Percentiles rank a stretch among this genome's conserved stretches.
Evolutionary conservation across 225 moss, liverwort and hornwort genomes (phyloP).

Genomic region (Anthoceros angustus): DNA sequence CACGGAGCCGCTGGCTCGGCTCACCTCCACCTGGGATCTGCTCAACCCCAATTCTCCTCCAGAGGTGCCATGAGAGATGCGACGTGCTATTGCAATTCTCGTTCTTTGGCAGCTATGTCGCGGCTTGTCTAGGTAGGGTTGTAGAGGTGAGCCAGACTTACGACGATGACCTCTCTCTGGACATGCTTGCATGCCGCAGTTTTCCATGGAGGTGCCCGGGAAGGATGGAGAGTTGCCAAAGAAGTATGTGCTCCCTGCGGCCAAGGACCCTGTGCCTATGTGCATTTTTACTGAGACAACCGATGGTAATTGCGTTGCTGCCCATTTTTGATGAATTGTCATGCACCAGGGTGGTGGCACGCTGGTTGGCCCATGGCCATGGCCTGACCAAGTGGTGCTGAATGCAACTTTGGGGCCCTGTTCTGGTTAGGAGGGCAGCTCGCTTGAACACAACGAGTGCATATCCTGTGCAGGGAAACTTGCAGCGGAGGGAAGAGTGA

Average conservation of each 20-base stretch:
- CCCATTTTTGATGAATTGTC: neutral
- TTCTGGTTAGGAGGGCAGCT: too few species aligned
- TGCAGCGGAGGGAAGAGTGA: conserved; percentile 95
- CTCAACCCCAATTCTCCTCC: conserved; percentile 43
- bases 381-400: too few species aligned
- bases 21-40: conserved; percentile 66
- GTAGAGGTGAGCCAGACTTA: too few species aligned
- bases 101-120: neutral
- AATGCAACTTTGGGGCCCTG: too few species aligned
- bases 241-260: conserved; percentile 56
- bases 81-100: conserved; percentile 13
- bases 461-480: conserved; percentile 96
- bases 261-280: conserved; percentile 91
- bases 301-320: conserved; percentile 33
- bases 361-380: neutral
- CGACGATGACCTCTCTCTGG: too few species aligned
- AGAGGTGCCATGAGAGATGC: neutral
- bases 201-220: conserved; percentile 53
- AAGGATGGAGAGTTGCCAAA: conserved; percentile 66
- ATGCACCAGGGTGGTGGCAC: neutral
- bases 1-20: conserved; percentile 38
- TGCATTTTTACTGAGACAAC: conserved; percentile 80
- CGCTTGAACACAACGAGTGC: conserved; percentile 15
- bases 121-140: neutral
- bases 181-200: conserved; percentile 61